Evolutionary conservation across 345 rosid species (phyloP), one percentile per base, ranked within the genome.

Genomic region (Acer saccharum): DNA sequence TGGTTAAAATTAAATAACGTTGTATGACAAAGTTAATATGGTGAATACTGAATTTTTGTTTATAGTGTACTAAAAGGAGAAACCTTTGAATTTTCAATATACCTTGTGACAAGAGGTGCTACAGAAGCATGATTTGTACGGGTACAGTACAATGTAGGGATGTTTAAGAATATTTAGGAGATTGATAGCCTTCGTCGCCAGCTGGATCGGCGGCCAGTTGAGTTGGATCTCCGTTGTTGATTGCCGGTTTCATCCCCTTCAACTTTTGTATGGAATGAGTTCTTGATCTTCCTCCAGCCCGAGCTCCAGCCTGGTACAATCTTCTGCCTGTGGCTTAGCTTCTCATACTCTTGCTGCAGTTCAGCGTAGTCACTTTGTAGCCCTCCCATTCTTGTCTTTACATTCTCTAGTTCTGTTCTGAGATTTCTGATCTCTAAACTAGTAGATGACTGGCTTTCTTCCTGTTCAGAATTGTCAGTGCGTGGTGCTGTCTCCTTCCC

Each of bases 321-420:
- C 80, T 73, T 88, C 7, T 90, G 88, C 84, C 87, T 87, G 70
- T 67, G 85, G 81, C 83, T 80, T 77, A 85, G 65, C 87, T 84
- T 91, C 73, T 75, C 90, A 20, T 91, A 86, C 69, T 88, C 93
- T 18, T 39, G 81, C 81, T 92, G 97, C 81, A 90, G 89, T 76
- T 92, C 92, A 4, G 81, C 65, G 84, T 90, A 89, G 78, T 94
- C 93, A 27, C 50, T 84, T 76, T 92, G 91, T 62, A 91, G 87
- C 83, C 89, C 90, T 61, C 80, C 74, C 94, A 93, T 89, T 78
- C 86, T 83, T 52, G 76, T 76, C 83, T 90, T 92, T 55, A 85
- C 81, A 23, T 72, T 83, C 83, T 91, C 89, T 1, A 91, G 88
- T 78, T 95, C 98, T 72, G 78, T 79, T 78, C 80, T 87, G n/a